Base-by-base conservation (phyloP, 148 eudicot species). In the Rhododendron griersonianum region DNA sequence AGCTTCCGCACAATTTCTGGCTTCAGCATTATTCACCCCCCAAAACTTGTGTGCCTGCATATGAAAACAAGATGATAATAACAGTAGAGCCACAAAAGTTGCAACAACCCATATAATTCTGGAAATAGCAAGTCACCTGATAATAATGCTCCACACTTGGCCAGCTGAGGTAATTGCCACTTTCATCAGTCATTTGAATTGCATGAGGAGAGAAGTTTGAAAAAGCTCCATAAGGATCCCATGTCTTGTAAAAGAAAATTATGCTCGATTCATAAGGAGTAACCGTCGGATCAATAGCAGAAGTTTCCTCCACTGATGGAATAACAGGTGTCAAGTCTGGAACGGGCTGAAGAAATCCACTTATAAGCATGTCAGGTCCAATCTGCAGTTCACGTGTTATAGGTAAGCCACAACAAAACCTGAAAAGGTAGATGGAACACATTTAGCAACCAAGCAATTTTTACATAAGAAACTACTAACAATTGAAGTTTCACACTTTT, bases 141-240 rank as follows among this genome's bases (percentile, higher is more conserved):
- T 97, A 97, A 93, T 93, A 97, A 86, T 95, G 96, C 93, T 97
- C 99, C n/a, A 95, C 98, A 86, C 93, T 94, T 37, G 95, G 89
- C 99, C 99, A 97, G 71, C 87, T 91, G 80, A 85, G n/a, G 86
- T 91, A 91, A 67, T 90, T 86, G 69, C 96, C 96, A 78, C 77
- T 90, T 86, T 93, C 95, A 87, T 92, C 93, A 77, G 91, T 89
- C 92, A 96, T 92, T 84, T 86, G 91, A 89, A 96, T 93, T 65
- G 98, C 94, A 91, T 97, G 99, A 83, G 90, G 93, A 37, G 99
- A 96, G 93, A 95, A 96, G 90, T 96, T 96, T 71, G 99, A 96
- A 85, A 96, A 95, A n/a, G 99, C 93, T 76, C 98, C 98, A 84
- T 93, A 94, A 65, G 94, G 98, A 91, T 96, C 99, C 98, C 99